Evolutionary conservation across 768 basidiomycete genomes (phyloP), one percentile per base, ranked within the genome.

Genomic region (Calvatia gigantea): DNA sequence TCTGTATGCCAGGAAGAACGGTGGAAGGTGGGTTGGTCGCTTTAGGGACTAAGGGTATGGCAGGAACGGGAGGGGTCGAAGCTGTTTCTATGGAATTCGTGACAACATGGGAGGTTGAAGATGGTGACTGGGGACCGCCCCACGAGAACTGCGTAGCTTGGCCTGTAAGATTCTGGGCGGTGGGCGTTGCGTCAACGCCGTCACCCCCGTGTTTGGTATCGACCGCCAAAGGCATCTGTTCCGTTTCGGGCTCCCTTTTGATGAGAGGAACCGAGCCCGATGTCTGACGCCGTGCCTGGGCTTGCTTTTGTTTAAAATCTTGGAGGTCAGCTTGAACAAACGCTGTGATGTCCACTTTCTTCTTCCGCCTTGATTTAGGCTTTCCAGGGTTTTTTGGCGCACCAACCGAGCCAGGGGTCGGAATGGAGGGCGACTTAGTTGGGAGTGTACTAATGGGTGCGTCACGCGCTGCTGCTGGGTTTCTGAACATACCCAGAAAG

Each of bases 241-340:
- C 47, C 14, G n/a, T 23, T 49, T 54, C 46, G 27, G 47, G 47
- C 23, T 56, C 53, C 9, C 47, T 50, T 38, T 44, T 49, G 39
- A 59, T 46, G 21, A n/a, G 23, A 12, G 21, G 8, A 14, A 45
- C 21, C 15, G 49, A 23, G 15, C 32, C 43, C 14, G 42, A 15
- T 14, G 21, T 3, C 39, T 21, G 41, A 17, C 12, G 38, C 27
- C 7, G 48, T 32, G 48, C 58, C 48, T 48, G 58, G 3, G 62
- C 54, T 51, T 64, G 61, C 43, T 62, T 65, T 51, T 64, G 60
- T 28, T 62, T 33, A 32, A 67, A 61, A 12, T 60, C 64, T 51
- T 66, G 58, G 5, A 72, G 51, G 60, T 74, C 73, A 29, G 59
- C 61, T 33, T 68, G 53, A 19, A 69, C 63, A 25, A 73, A 62